A percentile compares a stretch with the other conserved stretches of the same genome.
These are phyloP conservation scores for Moringa oleifera DNA, from an alignment of 345 rosid genomes.

Conservation along the genomic window DNA sequence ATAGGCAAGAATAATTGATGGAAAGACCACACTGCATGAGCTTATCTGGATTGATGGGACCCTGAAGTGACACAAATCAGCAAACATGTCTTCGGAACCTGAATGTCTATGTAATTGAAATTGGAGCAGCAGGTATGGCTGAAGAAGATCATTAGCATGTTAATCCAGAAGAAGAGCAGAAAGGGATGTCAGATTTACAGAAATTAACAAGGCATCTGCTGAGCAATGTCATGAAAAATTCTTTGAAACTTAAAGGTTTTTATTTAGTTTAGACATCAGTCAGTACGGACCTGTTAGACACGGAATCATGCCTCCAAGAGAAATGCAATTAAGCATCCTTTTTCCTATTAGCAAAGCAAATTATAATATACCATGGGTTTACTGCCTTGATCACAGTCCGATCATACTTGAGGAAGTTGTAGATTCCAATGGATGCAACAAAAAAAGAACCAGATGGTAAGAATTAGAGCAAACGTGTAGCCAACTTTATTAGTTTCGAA, in stretches of 20 bases:
- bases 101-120: neutral
- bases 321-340: slow-evolving; percentile 70
- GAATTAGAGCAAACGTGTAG: slow-evolving; percentile 81
- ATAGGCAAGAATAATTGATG: slow-evolving; percentile 77
- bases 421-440: slow-evolving; percentile 71
- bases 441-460: slow-evolving; percentile 78
- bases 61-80: slow-evolving; percentile 81
- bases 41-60: slow-evolving; percentile 42
- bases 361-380: slow-evolving; percentile 59
- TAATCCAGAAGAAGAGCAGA: too few species aligned
- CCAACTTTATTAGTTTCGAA: slow-evolving; percentile 83
- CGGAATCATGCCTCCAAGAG: slow-evolving; percentile 80
- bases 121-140: neutral
- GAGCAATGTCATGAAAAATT: too few species aligned
- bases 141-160: too few species aligned
- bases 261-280: too few species aligned
- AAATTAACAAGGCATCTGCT: too few species aligned
- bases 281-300: slow-evolving; percentile 58
- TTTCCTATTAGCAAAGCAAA: slow-evolving; percentile 61
- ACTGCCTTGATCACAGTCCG: slow-evolving; percentile 72
- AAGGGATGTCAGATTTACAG: too few species aligned
- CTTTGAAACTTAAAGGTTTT: too few species aligned
- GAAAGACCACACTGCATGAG: slow-evolving; percentile 65
- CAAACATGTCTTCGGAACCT: slow-evolving; percentile 92
- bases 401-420: slow-evolving; percentile 65